phyloP scores from a whole-genome alignment of 2,329 filamentous ascomycete genomes.

The Myriosclerotinia scirpicola region DNA sequence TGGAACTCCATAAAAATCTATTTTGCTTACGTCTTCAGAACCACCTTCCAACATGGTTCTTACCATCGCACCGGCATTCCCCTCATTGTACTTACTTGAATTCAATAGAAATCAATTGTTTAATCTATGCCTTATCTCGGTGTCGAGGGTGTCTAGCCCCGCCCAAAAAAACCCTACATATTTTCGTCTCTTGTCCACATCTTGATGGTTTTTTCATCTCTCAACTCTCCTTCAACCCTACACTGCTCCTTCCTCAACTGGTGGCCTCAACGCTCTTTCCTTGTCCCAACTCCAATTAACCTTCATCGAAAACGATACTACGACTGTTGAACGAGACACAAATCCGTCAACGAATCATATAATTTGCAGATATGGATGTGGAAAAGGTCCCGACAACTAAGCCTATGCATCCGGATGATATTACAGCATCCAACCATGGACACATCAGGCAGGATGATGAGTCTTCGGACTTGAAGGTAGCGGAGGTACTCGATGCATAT shows the following conservation, averaged over 20 bases:
- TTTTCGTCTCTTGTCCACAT: constrained; percentile 13
- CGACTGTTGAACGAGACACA: not conserved
- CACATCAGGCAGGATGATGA: constrained; percentile 20
- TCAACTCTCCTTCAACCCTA: constrained; percentile 1
- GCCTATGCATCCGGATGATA: constrained; percentile 9
- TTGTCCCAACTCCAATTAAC: not conserved
- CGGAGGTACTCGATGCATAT: constrained; percentile 26
- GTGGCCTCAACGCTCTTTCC: not conserved
- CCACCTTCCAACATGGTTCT: constrained; percentile 14
- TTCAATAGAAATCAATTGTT: constrained; percentile 19
- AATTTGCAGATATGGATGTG: constrained; percentile 2
- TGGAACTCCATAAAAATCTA: constrained; percentile 13
- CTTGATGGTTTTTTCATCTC: not conserved
- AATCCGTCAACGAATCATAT: not conserved
- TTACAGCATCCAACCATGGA: constrained; percentile 6
- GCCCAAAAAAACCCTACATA: constrained; percentile 14
- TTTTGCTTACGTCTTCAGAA: constrained; percentile 19
- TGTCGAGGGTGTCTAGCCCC: constrained; percentile 9
- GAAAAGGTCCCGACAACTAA: constrained; percentile 1
- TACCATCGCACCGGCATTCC: constrained; percentile 3
- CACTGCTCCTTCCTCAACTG: constrained; percentile 7
- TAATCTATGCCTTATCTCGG: constrained; percentile 22
- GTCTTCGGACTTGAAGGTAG: constrained; percentile 27
- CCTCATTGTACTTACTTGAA: constrained; percentile 19
- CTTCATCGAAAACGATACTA: not conserved